Base-by-base conservation (phyloP, 139 green algal genomes). In the Haematococcus lacustris region DNA sequence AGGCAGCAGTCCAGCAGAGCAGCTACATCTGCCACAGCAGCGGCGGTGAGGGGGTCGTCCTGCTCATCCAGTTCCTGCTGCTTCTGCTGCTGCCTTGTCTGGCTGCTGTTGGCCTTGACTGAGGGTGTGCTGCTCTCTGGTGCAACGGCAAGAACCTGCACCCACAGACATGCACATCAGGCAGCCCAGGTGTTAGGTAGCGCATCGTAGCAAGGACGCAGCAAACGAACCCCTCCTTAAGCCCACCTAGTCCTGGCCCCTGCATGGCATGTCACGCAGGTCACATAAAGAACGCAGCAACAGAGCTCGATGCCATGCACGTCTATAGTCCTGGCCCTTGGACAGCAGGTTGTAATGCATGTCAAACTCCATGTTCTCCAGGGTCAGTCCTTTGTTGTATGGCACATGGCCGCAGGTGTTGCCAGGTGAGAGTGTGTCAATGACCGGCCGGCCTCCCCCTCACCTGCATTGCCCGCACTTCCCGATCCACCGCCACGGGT, bases 381-480 rank as follows among this genome's bases (percentile, higher is more conserved):
- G 6, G 3, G 3, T 4, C 30, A 40, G 3, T 28, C 59, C 39
- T 26, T 43, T 59, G 9, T 35, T 34, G 4, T n/a, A 17, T 21
- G 37, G 5, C 33, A 47, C 68, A 73, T 41, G 30, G 6, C 5
- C 68, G 30, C 53, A n/a, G 41, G n/a, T n/a, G n/a, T n/a, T n/a
- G n/a, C n/a, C n/a, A n/a, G n/a, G n/a, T n/a, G n/a, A n/a, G n/a
- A n/a, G n/a, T n/a, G n/a, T n/a, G n/a, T n/a, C n/a, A n/a, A n/a
- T n/a, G n/a, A n/a, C n/a, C n/a, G n/a, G n/a, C n/a, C n/a, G n/a
- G n/a, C 60, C 40, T 59, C 2, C n/a, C 47, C 26, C 79, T 17
- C 53, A 91, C 78, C 86, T 90, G 74, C 79, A 96, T 78, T 9
- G 78, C 71, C 3, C 84, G 80, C 43, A 97, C 71, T 82, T 96